These are phyloP conservation scores for Colletotrichum sp. DNA, from an alignment of 2,329 filamentous ascomycete genomes.

Conservation along the genomic window DNA sequence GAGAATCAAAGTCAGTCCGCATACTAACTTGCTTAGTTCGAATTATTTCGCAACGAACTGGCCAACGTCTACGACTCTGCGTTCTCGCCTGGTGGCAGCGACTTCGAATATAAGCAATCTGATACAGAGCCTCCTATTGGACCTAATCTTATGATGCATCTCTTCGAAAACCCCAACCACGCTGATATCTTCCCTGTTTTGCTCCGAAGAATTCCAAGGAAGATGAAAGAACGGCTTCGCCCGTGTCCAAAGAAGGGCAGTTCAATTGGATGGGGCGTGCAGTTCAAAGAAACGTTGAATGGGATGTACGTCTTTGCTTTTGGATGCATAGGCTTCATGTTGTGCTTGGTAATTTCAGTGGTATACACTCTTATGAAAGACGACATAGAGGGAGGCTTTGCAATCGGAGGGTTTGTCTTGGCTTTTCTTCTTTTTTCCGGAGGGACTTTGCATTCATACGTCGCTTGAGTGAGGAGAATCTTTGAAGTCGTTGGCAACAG, in stretches of 20 bases:
- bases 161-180: background rate
- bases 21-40: background rate
- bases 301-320: slow-evolving; percentile 4
- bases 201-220: background rate
- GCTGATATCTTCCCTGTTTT: background rate
- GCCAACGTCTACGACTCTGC: background rate
- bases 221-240: background rate
- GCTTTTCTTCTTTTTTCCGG: background rate
- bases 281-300: background rate
- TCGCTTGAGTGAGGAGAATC: background rate
- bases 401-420: background rate
- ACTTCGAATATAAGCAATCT: background rate
- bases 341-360: background rate
- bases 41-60: background rate
- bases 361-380: background rate
- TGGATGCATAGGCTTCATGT: background rate
- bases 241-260: background rate
- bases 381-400: background rate
- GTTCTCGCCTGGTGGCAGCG: background rate
- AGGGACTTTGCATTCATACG: background rate
- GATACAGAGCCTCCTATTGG: background rate
- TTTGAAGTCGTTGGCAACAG: background rate
- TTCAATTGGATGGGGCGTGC: background rate
- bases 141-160: background rate
- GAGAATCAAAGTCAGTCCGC: background rate